phyloP scores from a whole-genome alignment of 768 basidiomycete genomes.

The Suillus tomentosus region DNA sequence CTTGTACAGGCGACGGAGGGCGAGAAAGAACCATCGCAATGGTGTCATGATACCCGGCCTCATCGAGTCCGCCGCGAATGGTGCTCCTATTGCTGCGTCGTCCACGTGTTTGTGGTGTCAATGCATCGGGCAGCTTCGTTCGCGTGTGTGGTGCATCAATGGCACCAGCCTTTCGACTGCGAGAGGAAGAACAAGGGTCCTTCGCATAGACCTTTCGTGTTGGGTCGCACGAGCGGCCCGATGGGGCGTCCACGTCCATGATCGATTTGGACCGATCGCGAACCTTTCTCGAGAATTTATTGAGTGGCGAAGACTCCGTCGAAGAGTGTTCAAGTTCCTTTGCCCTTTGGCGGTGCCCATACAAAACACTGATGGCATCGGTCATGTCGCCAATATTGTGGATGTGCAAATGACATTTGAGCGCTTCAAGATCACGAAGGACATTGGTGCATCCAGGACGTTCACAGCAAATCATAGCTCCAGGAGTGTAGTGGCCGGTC shows the following conservation, averaged over 20 bases:
- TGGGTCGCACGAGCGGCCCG: neutral
- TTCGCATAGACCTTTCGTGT: neutral
- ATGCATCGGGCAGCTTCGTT: neutral
- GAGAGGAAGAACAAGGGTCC: neutral
- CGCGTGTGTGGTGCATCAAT: neutral
- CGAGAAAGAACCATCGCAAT: constrained; percentile 30
- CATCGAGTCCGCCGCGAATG: constrained; percentile 1
- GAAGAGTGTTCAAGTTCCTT: neutral
- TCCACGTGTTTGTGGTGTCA: constrained; percentile 18
- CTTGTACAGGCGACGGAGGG: constrained; percentile 20
- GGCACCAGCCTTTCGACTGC: neutral
- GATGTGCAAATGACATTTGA: constrained; percentile 57
- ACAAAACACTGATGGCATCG: neutral
- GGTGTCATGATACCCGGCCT: constrained; percentile 12
- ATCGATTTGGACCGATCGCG: constrained; percentile 24
- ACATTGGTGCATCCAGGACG: constrained; percentile 48
- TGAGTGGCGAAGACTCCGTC: neutral
- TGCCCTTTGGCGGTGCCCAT: neutral
- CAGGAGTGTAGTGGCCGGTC: constrained; percentile 29
- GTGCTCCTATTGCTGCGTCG: constrained; percentile 21
- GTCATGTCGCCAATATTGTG: constrained; percentile 50
- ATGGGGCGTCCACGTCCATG: neutral
- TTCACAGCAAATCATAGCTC: constrained; percentile 42
- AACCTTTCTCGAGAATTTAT: constrained; percentile 8
- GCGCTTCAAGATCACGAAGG: constrained; percentile 42